Evolutionary conservation across 164 flowering plant species (phyloP).

Genomic region (Pachysandra terminalis): DNA sequence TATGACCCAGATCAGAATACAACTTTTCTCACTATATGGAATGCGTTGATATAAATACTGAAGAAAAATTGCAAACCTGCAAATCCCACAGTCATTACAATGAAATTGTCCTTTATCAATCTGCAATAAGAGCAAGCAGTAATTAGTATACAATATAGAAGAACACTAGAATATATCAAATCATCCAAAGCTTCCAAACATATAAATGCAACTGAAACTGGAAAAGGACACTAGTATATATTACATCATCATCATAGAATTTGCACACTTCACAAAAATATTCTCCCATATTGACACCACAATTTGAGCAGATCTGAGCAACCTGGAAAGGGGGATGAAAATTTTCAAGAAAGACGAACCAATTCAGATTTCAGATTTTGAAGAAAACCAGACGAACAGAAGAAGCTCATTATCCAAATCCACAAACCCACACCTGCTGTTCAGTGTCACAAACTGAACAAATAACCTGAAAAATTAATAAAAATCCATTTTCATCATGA

Average conservation of each 20-base stretch:
- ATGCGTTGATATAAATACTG: slow-evolving; percentile 2
- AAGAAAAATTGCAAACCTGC: slow-evolving; percentile 51
- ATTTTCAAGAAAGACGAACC: not conserved
- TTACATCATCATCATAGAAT: slow-evolving; percentile 93
- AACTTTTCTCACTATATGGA: not conserved
- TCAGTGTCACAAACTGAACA: slow-evolving; percentile 77
- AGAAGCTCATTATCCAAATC: not conserved
- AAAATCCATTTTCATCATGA: not conserved
- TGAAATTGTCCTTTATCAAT: slow-evolving; percentile 70
- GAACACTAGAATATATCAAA: too few relatives aligned
- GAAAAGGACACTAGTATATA: not conserved
- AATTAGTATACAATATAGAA: not conserved
- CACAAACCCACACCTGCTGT: slow-evolving; percentile 45
- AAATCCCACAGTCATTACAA: slow-evolving; percentile 91
- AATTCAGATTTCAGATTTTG: not conserved
- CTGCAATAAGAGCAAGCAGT: slow-evolving; percentile 18
- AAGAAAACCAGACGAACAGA: slow-evolving; percentile 3
- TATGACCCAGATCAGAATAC: slow-evolving; percentile 7
- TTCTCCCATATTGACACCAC: slow-evolving; percentile 97
- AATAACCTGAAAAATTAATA: slow-evolving; percentile 42
- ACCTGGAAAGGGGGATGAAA: slow-evolving; percentile 39
- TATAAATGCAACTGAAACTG: not conserved
- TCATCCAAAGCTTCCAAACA: not conserved
- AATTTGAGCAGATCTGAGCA: slow-evolving; percentile 65
- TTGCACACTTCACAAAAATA: slow-evolving; percentile 87